Percentiles rank a stretch among this genome's conserved stretches.
phyloP scores from a whole-genome alignment of 1,139 yeast species.

The Scheffersomyces cryptocercus region DNA sequence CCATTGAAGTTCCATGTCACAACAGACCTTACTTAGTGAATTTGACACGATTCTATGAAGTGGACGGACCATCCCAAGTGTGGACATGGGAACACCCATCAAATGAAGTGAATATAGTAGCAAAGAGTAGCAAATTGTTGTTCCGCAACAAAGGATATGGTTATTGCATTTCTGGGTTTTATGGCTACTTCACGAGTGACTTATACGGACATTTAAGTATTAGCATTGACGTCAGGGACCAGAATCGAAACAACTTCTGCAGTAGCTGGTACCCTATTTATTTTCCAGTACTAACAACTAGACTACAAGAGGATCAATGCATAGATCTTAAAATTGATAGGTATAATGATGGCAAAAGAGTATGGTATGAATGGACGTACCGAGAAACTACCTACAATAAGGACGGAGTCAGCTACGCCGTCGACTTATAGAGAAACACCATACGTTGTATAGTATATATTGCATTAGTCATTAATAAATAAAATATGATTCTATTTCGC shows the following conservation, averaged over 20 bases:
- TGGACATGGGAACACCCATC: slow-evolving; percentile 60
- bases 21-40: slow-evolving; percentile 62
- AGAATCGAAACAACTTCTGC: slow-evolving; percentile 20
- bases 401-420: slow-evolving; percentile 10
- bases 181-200: slow-evolving; percentile 72
- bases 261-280: slow-evolving; percentile 68
- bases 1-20: slow-evolving; percentile 25
- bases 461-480: slow-evolving; percentile 1
- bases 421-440: slow-evolving; percentile 1
- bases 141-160: slow-evolving; percentile 2
- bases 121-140: slow-evolving; percentile 14
- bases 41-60: slow-evolving; percentile 49
- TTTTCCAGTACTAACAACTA: slow-evolving; percentile 64
- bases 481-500: neutral
- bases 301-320: slow-evolving; percentile 44
- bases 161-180: slow-evolving; percentile 44
- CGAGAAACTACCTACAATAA: slow-evolving; percentile 20
- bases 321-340: slow-evolving; percentile 50
- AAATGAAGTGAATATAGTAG: slow-evolving; percentile 3
- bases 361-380: slow-evolving; percentile 78
- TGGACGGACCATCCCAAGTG: slow-evolving; percentile 37
- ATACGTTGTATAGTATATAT: neutral
- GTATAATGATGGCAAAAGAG: slow-evolving; percentile 28
- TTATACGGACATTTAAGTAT: slow-evolving; percentile 60
- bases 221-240: slow-evolving; percentile 10